Conservation (phyloP, 2,329 filamentous ascomycete species). For the Aspergillus pseudotamarii region DNA sequence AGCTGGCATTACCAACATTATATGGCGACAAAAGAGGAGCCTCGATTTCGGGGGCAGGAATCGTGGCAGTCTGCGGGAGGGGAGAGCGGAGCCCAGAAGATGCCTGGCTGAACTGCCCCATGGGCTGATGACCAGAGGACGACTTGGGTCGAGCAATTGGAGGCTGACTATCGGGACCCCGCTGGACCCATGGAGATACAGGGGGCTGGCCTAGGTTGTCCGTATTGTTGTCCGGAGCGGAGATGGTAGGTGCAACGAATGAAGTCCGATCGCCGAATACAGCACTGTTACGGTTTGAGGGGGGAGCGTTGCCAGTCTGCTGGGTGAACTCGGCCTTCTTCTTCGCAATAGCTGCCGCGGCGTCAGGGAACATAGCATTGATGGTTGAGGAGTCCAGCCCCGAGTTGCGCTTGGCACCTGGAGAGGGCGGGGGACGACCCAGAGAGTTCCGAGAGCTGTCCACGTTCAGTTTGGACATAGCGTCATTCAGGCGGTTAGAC, state of each 20-base stretch:
- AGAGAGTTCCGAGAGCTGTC: constrained; percentile 86
- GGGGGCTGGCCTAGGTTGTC: constrained; percentile 66
- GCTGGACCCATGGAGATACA: constrained; percentile 78
- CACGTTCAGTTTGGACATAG: constrained; percentile 92
- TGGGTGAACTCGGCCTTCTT: constrained; percentile 98
- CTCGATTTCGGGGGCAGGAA: constrained; percentile 74
- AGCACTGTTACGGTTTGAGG: constrained; percentile 90
- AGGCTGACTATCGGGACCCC: constrained; percentile 52
- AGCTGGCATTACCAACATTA: constrained; percentile 80
- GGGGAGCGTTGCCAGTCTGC: constrained; percentile 84
- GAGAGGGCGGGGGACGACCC: constrained; percentile 75
- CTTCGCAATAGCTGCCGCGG: constrained; percentile 95
- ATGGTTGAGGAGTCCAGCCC: constrained; percentile 92
- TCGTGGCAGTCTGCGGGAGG: constrained; percentile 78
- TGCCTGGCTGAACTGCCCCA: constrained; percentile 94
- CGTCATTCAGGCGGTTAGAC: constrained; percentile 93
- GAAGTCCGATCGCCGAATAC: constrained; percentile 76
- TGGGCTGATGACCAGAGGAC: constrained; percentile 72
- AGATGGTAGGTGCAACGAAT: constrained; percentile 73
- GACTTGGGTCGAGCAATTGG: constrained; percentile 72
- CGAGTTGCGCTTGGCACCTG: constrained; percentile 85
- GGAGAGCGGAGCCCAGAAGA: constrained; percentile 80
- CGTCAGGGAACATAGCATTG: constrained; percentile 98
- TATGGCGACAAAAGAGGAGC: constrained; percentile 83
- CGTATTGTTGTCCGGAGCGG: constrained; percentile 64